Evolutionary conservation across 768 basidiomycete species (phyloP).

Genomic region (Suillus lakei): DNA sequence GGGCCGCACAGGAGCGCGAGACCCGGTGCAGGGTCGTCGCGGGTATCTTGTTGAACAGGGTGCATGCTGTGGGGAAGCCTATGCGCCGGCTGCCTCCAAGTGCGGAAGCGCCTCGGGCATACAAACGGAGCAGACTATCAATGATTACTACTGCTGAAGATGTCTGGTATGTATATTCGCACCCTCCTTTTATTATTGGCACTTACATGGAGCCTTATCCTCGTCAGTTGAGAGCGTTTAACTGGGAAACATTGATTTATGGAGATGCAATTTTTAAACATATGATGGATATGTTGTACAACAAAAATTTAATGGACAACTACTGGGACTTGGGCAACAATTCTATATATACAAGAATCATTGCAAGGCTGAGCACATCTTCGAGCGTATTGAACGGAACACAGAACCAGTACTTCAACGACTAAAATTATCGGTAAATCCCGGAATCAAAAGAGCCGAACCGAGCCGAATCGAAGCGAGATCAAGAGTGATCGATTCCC

Average conservation of each 20-base stretch:
- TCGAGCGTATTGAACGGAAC: background rate
- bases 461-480: background rate
- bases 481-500: conserved; percentile 8
- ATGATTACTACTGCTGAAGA: conserved; percentile 53
- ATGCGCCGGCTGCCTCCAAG: conserved; percentile 46
- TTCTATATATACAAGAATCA: background rate
- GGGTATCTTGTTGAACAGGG: conserved; percentile 58
- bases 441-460: background rate
- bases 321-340: background rate
- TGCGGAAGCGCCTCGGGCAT: conserved; percentile 39
- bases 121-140: conserved; percentile 59
- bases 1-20: conserved; percentile 41
- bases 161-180: conserved; percentile 22
- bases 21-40: conserved; percentile 58
- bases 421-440: background rate
- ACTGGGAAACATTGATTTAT: background rate
- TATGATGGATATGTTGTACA: conserved; percentile 3
- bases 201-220: conserved; percentile 5
- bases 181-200: background rate
- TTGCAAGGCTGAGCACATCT: background rate
- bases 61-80: conserved; percentile 56
- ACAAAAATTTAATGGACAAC: background rate
- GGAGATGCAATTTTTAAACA: background rate
- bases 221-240: background rate
- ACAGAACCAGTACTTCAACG: too few species aligned